phyloP scores from a whole-genome alignment of 1,284 basidiomycete species.

The Schizopora paradoxa region DNA sequence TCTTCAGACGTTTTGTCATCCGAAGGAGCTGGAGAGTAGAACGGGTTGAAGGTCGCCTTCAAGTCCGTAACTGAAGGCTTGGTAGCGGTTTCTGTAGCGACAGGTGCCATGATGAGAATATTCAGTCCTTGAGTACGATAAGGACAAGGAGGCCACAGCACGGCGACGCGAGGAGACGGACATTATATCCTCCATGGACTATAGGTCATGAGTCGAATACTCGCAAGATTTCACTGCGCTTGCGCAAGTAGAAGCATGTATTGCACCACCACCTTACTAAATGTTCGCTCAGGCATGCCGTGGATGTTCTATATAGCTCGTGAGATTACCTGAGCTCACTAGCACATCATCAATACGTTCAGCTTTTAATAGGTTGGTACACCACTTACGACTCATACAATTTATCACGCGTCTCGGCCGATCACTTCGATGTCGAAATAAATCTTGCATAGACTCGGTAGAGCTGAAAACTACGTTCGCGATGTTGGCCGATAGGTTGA shows the following conservation, averaged over 20 bases:
- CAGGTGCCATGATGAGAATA: conserved; percentile 14
- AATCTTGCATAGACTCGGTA: no score
- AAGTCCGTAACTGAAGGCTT: not conserved
- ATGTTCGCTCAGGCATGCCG: no score
- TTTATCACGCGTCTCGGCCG: no score
- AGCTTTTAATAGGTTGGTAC: no score
- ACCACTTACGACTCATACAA: no score
- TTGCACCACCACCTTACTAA: conserved; percentile 12
- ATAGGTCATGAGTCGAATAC: not conserved
- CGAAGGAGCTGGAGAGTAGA: conserved; percentile 55
- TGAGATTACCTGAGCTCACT: no score
- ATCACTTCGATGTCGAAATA: no score
- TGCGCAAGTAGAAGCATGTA: conserved; percentile 13
- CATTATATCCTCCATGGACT: not conserved
- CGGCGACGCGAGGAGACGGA: not conserved
- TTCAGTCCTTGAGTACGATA: not conserved
- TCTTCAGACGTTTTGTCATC: conserved; percentile 43
- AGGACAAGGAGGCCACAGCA: not conserved
- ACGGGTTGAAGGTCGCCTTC: conserved; percentile 47
- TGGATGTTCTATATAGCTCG: no score
- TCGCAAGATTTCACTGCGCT: conserved; percentile 1
- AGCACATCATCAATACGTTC: no score
- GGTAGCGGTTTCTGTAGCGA: conserved; percentile 11
- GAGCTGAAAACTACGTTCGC: no score
- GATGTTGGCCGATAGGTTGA: no score